Conservation (phyloP, 805 yeast species). For the Candida mattraensis region DNA sequence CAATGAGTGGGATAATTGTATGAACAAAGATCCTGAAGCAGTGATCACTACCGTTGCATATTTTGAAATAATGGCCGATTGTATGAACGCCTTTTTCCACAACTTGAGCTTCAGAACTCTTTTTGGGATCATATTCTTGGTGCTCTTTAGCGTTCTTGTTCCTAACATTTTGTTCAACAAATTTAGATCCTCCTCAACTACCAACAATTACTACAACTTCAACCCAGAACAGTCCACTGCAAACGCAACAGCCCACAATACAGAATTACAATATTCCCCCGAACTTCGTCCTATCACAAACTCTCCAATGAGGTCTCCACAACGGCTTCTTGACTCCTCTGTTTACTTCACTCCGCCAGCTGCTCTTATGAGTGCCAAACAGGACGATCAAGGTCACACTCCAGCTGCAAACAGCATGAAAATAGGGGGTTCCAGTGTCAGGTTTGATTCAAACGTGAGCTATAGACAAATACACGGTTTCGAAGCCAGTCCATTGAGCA, state of each 20-base stretch:
- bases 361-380: conserved; percentile 5
- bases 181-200: conserved; percentile 24
- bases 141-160: conserved; percentile 20
- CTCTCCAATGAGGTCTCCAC: conserved; percentile 18
- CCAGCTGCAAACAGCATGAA: conserved; percentile 7
- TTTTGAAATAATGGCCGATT: conserved; percentile 35
- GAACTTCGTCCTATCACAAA: conserved; percentile 2
- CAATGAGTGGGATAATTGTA: conserved; percentile 74
- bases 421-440: conserved; percentile 23
- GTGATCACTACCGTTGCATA: conserved; percentile 34
- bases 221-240: conserved; percentile 20
- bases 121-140: conserved; percentile 19
- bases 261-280: conserved; percentile 7
- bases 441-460: conserved; percentile 33
- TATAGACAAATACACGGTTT: conserved; percentile 23
- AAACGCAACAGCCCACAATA: conserved; percentile 7
- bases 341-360: conserved; percentile 25
- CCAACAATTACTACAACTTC: conserved; percentile 27
- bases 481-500: conserved; percentile 23
- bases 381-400: conserved; percentile 4
- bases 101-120: conserved; percentile 28
- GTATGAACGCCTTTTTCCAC: conserved; percentile 35
- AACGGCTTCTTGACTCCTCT: conserved; percentile 19
- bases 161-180: conserved; percentile 31
- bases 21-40: conserved; percentile 70